Evolutionary conservation across 1,139 yeast genomes (phyloP).

Genomic region (Suhomyces panamericanus): DNA sequence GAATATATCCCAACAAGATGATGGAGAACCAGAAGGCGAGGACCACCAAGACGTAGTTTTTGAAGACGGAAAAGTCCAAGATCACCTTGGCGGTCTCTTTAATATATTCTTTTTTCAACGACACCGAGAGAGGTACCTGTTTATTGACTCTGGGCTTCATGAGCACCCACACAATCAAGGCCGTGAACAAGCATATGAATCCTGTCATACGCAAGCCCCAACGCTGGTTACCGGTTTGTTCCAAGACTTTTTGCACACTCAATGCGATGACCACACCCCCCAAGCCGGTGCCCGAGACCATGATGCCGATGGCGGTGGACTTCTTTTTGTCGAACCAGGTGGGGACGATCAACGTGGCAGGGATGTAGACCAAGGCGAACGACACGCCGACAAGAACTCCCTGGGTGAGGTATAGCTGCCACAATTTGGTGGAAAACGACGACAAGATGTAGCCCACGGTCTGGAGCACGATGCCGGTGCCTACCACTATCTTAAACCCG

Average conservation of each 20-base stretch:
- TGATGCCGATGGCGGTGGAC: constrained; percentile 61
- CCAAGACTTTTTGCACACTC: constrained; percentile 47
- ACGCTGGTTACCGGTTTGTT: constrained; percentile 52
- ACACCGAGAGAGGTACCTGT: constrained; percentile 26
- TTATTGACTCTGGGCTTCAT: constrained; percentile 47
- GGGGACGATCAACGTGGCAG: constrained; percentile 57
- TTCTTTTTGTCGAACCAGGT: constrained; percentile 61
- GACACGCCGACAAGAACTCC: constrained; percentile 67
- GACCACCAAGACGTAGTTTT: constrained; percentile 39
- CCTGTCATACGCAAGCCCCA: constrained; percentile 72
- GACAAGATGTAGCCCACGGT: constrained; percentile 62
- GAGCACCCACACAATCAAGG: constrained; percentile 36
- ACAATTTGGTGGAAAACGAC: constrained; percentile 57
- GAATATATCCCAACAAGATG: constrained; percentile 56
- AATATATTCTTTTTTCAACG: constrained; percentile 24
- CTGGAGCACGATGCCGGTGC: constrained; percentile 52
- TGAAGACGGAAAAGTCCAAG: constrained; percentile 33
- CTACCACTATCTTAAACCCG: constrained; percentile 37
- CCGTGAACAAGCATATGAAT: constrained; percentile 45
- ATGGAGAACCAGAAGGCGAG: constrained; percentile 58
- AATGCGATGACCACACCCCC: constrained; percentile 64
- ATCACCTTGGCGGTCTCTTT: constrained; percentile 23
- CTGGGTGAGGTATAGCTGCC: constrained; percentile 71
- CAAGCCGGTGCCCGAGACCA: constrained; percentile 62
- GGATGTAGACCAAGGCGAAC: constrained; percentile 59